Base-by-base conservation (phyloP, 163 green algal genomes). In the Volvox carteri region DNA sequence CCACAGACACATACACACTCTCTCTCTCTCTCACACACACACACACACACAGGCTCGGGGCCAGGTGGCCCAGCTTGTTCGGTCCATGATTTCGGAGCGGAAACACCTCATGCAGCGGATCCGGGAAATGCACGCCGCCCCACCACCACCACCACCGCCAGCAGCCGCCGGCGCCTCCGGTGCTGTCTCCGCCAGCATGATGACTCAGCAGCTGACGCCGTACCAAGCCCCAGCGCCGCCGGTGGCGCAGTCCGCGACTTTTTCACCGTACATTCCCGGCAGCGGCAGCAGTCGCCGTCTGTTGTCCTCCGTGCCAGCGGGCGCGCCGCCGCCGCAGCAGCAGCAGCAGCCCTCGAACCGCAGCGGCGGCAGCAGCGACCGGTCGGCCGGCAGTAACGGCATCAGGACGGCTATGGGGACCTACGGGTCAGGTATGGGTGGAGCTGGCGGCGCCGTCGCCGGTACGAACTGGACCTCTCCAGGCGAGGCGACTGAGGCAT, bases 11-110 rank as follows among this genome's bases (percentile, higher is more conserved):
- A n/a, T n/a, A n/a, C n/a, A n/a, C n/a, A n/a, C n/a, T n/a, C n/a
- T n/a, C n/a, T n/a, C n/a, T n/a, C n/a, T n/a, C n/a, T n/a, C n/a
- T n/a, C n/a, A n/a, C n/a, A n/a, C n/a, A n/a, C n/a, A n/a, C n/a
- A n/a, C n/a, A n/a, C n/a, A 12, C 67, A 41, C 35, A 28, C 56
- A 75, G 58, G 78, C 58, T 72, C 23, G 81, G 25, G 74, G 60
- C n/a, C 73, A 78, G 30, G 85, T 90, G 41, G 23, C 28, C 18
- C 85, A 90, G 46, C 23, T 90, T 16, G 60, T 90, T 0, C 73
- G 56, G 1, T 19, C 73, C 73, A 85, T 90, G 85, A 50, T 77
- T n/a, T 42, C 30, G n/a, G 85, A 90, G 37, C 84, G 84, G 25
- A 62, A 67, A 4, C 39, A 78, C 37, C 73, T 90, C 48, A 79